Evolutionary conservation across 495 filamentous ascomycete genomes (phyloP).

Genomic region (Apodospora peruviana): DNA sequence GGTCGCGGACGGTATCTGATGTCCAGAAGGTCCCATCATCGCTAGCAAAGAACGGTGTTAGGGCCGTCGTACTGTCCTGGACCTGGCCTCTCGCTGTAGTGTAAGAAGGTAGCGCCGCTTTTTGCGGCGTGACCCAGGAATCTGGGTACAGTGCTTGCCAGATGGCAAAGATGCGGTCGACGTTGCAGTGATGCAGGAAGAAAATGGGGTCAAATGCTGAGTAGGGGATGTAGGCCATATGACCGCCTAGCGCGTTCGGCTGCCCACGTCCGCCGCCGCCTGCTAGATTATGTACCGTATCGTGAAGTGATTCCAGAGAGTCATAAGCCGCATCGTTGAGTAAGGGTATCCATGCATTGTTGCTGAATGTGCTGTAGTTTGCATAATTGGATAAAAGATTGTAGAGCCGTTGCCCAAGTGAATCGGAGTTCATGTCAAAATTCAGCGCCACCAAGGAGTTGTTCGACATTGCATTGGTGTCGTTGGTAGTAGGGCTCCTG

Average conservation of each 20-base stretch:
- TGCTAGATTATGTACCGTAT: constrained; percentile 56
- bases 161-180: constrained; percentile 65
- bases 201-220: constrained; percentile 73
- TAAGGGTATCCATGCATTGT: constrained; percentile 43
- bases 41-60: constrained; percentile 43
- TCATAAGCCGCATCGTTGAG: constrained; percentile 37
- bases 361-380: constrained; percentile 55
- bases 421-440: constrained; percentile 41
- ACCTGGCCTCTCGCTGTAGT: constrained; percentile 38
- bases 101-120: constrained; percentile 45
- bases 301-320: constrained; percentile 60
- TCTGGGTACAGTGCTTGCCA: constrained; percentile 66
- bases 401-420: constrained; percentile 49
- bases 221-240: constrained; percentile 60
- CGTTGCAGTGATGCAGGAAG: constrained; percentile 59
- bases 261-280: constrained; percentile 27
- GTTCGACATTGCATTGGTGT: constrained; percentile 42
- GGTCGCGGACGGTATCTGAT: constrained; percentile 37
- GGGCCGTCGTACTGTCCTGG: constrained; percentile 30
- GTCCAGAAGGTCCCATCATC: constrained; percentile 45
- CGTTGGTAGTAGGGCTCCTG: constrained; percentile 39
- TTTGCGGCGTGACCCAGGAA: constrained; percentile 46
- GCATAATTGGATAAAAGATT: constrained; percentile 52
- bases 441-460: constrained; percentile 42
- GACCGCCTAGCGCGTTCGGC: constrained; percentile 37